Evolutionary conservation across 1,284 basidiomycete genomes (phyloP), one percentile per base, ranked within the genome.

Genomic region (Leccinum variabile): DNA sequence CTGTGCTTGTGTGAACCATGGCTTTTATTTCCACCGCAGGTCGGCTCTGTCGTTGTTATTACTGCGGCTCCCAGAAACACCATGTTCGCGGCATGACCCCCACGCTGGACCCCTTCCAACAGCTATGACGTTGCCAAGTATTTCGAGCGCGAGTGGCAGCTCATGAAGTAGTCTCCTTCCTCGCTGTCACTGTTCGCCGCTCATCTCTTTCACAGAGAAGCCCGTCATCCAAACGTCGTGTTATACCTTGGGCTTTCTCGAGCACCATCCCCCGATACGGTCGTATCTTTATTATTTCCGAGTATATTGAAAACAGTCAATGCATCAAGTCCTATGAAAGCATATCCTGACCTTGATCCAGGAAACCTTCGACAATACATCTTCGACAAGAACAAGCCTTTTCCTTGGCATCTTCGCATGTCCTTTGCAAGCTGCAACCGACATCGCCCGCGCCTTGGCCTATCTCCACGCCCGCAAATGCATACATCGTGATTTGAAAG

Each of bases 111-210:
- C 25, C 92, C 94, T 0, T 94, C 91, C 14, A 92, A 81, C 14
- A 91, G 91, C 67, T 97, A 97, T 76, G 93, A 97, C 70, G 92
- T 98, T 30, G 86, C 91, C 71, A 99, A 99, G 79, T 98, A 98
- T 80, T 97, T 98, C 77, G 94, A 97, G 72, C 86, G 97, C 39
- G 97, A 99, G 82, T 97, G 95, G 91, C 86, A 94, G 33, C 85
- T 98, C 52, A 96, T 98, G 94, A 94, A 94, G 82, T 85, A 66
- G 63, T 73, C 41, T 28, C 7, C 13, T 46, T 16, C 28, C 59
- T 59, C 54, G 3, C 53, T 25, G 4, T 1, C 18, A 22, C 53
- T 50, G 1, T 30, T 37, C 44, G 37, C 14, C 32, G 10, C 33
- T 74, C 61, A 73, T 30, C 2, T 55, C 33, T 39, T 11, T 35